Percentiles rank a stretch among this genome's conserved stretches.
phyloP scores from a whole-genome alignment of 495 filamentous ascomycete species.

The Choiromyces venosus region DNA sequence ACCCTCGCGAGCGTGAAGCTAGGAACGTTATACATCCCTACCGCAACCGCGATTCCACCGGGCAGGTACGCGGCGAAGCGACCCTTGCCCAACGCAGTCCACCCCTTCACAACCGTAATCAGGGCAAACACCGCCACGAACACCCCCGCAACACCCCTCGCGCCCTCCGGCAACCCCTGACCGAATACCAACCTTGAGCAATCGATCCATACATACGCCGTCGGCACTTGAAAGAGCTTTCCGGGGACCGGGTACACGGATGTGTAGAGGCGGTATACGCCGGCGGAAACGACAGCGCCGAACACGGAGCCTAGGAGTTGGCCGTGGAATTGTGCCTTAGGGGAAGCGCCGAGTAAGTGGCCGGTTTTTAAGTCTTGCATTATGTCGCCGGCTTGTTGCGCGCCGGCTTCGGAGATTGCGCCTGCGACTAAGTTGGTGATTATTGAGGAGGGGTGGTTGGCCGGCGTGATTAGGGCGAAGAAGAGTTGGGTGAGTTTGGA shows the following conservation, averaged over 20 bases:
- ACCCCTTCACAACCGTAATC: conserved; percentile 58
- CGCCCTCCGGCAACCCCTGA: conserved; percentile 76
- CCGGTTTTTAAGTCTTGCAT: conserved; percentile 99
- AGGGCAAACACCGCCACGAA: conserved; percentile 64
- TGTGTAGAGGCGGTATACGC: conserved; percentile 88
- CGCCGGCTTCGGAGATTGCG: conserved; percentile 81
- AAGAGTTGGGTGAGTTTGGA: conserved; percentile 93
- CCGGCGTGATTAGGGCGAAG: conserved; percentile 81
- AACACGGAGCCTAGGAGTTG: conserved; percentile 85
- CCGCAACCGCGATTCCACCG: conserved; percentile 68
- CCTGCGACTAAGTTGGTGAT: conserved; percentile 91
- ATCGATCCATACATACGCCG: conserved; percentile 93
- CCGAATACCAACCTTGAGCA: conserved; percentile 93
- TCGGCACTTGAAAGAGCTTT: conserved; percentile 85
- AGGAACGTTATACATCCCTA: conserved; percentile 94
- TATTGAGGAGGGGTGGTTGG: conserved; percentile 68
- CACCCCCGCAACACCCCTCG: conserved; percentile 66
- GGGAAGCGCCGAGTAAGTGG: conserved; percentile 82
- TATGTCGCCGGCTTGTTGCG: conserved; percentile 91
- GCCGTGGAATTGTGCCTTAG: conserved; percentile 92
- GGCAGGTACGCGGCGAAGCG: conserved; percentile 62
- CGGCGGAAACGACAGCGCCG: conserved; percentile 80
- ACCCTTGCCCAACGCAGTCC: conserved; percentile 49
- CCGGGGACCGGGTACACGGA: conserved; percentile 82
- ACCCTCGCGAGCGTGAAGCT: conserved; percentile 89